These are phyloP conservation scores for Cutaneotrichosporon dermatis DNA, from an alignment of 1,284 basidiomycete genomes.

Conservation along the genomic window DNA sequence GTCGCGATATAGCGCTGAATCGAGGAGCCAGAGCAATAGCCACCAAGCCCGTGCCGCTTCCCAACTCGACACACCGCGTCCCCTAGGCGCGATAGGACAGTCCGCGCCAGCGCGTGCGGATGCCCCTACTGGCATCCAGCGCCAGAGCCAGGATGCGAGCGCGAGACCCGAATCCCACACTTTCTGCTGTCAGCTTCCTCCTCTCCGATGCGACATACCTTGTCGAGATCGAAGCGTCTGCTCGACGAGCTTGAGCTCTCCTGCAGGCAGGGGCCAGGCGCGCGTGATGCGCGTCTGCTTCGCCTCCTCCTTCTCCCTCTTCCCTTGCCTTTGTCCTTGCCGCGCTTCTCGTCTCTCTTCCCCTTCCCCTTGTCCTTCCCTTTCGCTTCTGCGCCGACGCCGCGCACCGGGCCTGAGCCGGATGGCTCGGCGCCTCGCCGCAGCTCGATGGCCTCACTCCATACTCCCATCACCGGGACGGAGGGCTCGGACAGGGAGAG, in stretches of 20 bases:
- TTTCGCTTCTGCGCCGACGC: too few relatives aligned
- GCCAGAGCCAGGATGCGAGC: slow-evolving; percentile 64
- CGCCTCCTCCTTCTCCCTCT: slow-evolving; percentile 30
- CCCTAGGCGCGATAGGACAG: slow-evolving; percentile 8
- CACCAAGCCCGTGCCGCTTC: slow-evolving; percentile 76
- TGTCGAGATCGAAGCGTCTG: slow-evolving; percentile 82
- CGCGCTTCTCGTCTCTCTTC: too few relatives aligned
- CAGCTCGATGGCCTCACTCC: slow-evolving; percentile 42
- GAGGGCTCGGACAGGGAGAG: slow-evolving; percentile 4
- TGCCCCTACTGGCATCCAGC: slow-evolving; percentile 18
- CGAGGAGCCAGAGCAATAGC: slow-evolving; percentile 61
- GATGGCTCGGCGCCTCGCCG: slow-evolving; percentile 1
- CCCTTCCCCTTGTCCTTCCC: too few relatives aligned
- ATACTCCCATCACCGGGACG: slow-evolving; percentile 36
- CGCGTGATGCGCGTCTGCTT: slow-evolving; percentile 71
- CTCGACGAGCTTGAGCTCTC: slow-evolving; percentile 59
- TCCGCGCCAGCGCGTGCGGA: slow-evolving; percentile 3
- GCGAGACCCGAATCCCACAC: slow-evolving; percentile 86
- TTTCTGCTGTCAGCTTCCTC: slow-evolving; percentile 57
- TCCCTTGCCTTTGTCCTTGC: slow-evolving; percentile 8
- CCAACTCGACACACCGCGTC: slow-evolving; percentile 47
- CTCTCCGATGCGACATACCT: slow-evolving; percentile 54
- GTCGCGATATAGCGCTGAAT: slow-evolving; percentile 51
- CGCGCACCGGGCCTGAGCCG: too few relatives aligned
- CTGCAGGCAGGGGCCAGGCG: slow-evolving; percentile 52